Evolutionary conservation across 2,329 filamentous ascomycete genomes (phyloP), one percentile per base, ranked within the genome.

Genomic region (Beauveria medogensis): DNA sequence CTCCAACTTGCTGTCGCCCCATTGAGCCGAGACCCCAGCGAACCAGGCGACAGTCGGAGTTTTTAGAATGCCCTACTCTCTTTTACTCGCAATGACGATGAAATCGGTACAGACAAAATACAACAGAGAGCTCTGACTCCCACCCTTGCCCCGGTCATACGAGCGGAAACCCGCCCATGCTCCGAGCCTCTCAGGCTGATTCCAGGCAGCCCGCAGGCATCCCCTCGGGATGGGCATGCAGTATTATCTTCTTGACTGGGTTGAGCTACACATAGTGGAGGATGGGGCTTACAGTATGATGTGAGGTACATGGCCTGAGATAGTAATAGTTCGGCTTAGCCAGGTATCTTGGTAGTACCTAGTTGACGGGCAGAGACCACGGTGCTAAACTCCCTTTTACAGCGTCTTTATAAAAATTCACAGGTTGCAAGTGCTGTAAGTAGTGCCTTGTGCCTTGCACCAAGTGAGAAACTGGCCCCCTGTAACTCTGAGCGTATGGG

Each of bases 161-260:
- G 58, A 60, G 58, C 58, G 58, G 58, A 54, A 47, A 40, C 24
- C 58, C 58, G 58, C 48, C 10, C 50, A n/a, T 54, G 22, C 58
- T 54, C 58, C 58, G 58, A 60, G 41, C 51, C 41, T 30, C 7
- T 43, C 20, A 16, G n/a, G 14, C 51, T 50, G 4, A 4, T n/a
- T 37, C 46, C 9, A 30, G n/a, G 40, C 9, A 7, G 41, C 41
- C 20, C 46, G 26, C 26, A 26, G n/a, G 37, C 48, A 41, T n/a
- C 24, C 40, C 40, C 18, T 24, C 20, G 3, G 16, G 22, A 28
- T 30, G 41, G 30, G 10, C 58, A 60, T 60, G 58, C 58, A 60
- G 58, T 60, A 60, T 60, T 60, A 60, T 60, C 50, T 40, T 30
- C 50, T 54, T n/a, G 50, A 60, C 58, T 48, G 50, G 58, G 58